Percentiles rank a stretch among this genome's conserved stretches.
These are phyloP conservation scores for Nakazawaea anatomiae DNA, from an alignment of 805 yeast genomes.

Conservation along the genomic window DNA sequence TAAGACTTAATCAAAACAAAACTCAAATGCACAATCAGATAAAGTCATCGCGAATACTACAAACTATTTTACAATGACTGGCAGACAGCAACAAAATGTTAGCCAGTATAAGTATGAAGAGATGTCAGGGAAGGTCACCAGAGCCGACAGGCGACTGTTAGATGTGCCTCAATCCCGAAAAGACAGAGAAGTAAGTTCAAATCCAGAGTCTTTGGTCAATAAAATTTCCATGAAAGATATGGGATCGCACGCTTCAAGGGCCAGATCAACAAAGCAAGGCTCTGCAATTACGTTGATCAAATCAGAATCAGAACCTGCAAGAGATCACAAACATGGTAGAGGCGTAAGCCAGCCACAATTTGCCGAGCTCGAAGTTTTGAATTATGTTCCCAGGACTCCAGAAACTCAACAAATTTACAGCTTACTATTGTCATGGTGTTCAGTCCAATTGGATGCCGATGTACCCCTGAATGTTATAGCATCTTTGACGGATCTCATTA, in stretches of 20 bases:
- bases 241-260: conserved; percentile 43
- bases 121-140: conserved; percentile 72
- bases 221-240: conserved; percentile 61
- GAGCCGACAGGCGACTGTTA: conserved; percentile 48
- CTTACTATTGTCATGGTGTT: conserved; percentile 54
- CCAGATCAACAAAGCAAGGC: background rate
- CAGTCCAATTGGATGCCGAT: conserved; percentile 53
- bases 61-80: background rate
- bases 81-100: background rate
- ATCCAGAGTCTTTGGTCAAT: conserved; percentile 71
- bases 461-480: conserved; percentile 67
- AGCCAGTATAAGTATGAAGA: conserved; percentile 53
- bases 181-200: conserved; percentile 44
- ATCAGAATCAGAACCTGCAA: conserved; percentile 10
- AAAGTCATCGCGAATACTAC: background rate
- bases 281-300: conserved; percentile 1
- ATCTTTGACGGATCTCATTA: conserved; percentile 63
- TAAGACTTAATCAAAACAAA: too few relatives aligned
- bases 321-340: conserved; percentile 10
- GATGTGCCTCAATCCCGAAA: conserved; percentile 32
- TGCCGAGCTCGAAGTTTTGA: conserved; percentile 40
- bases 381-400: conserved; percentile 58
- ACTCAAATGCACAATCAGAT: background rate
- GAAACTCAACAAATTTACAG: conserved; percentile 48
- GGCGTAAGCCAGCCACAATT: conserved; percentile 7